phyloP scores from a whole-genome alignment of 2,329 filamentous ascomycete genomes.

The Calonectria pteridis region DNA sequence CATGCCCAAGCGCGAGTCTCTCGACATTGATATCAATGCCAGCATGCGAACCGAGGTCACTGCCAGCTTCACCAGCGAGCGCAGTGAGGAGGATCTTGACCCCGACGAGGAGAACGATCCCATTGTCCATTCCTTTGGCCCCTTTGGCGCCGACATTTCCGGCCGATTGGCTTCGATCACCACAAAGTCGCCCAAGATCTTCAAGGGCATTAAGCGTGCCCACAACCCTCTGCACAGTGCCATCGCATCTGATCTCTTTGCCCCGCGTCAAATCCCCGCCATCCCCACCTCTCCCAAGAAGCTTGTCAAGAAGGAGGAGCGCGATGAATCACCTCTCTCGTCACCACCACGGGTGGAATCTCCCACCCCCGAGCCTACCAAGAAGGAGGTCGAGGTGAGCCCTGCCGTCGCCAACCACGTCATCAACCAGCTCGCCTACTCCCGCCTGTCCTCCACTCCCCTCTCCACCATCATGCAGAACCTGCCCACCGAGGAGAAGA shows the following conservation, averaged over 20 bases:
- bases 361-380: conserved; percentile 35
- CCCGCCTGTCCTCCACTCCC: conserved; percentile 90
- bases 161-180: conserved; percentile 83
- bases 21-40: conserved; percentile 45
- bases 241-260: conserved; percentile 41
- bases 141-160: conserved; percentile 88
- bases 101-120: conserved; percentile 96
- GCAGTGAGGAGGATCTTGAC: conserved; percentile 75
- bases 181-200: conserved; percentile 72
- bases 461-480: conserved; percentile 90
- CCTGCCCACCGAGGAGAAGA: conserved; percentile 77
- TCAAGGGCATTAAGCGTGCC: conserved; percentile 41
- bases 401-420: conserved; percentile 81
- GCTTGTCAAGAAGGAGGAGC: conserved; percentile 23
- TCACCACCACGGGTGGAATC: conserved; percentile 40
- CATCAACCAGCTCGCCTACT: conserved; percentile 95
- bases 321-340: conserved; percentile 43
- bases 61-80: conserved; percentile 69
- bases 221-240: conserved; percentile 34
- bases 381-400: conserved; percentile 51
- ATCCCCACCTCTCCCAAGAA: conserved; percentile 40
- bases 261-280: conserved; percentile 39
- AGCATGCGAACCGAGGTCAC: conserved; percentile 65
- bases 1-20: conserved; percentile 41
- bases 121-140: conserved; percentile 90